A percentile compares a stretch with the other conserved stretches of the same genome.
Conservation (phyloP, 352 stramenopile genomes). For the Pythium rishiriense region DNA sequence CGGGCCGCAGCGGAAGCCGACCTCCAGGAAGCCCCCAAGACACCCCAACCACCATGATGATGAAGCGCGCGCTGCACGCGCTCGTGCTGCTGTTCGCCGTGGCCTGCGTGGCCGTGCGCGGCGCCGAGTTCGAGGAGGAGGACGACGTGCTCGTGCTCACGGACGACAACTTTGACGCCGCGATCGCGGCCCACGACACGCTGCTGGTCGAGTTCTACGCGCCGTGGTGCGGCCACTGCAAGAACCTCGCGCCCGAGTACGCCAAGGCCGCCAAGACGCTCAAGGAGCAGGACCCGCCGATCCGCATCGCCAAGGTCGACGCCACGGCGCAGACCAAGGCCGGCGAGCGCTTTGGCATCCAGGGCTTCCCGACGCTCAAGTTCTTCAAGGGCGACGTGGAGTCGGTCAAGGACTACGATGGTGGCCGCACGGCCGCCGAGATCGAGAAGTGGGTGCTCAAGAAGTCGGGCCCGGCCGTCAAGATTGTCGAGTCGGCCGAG, state of each 20-base stretch:
- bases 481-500: slow-evolving; percentile 69
- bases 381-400: slow-evolving; percentile 90
- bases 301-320: slow-evolving; percentile 86
- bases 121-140: slow-evolving; percentile 78
- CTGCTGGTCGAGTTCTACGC: slow-evolving; percentile 94
- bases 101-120: slow-evolving; percentile 40
- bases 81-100: slow-evolving; percentile 54
- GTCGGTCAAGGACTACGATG: slow-evolving; percentile 85
- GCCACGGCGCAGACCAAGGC: slow-evolving; percentile 61
- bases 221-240: slow-evolving; percentile 95
- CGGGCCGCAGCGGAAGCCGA: neutral
- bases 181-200: slow-evolving; percentile 78
- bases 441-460: slow-evolving; percentile 92
- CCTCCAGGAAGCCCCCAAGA: slow-evolving; percentile 1
- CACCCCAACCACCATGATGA: slow-evolving; percentile 44
- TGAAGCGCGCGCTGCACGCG: slow-evolving; percentile 52
- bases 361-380: slow-evolving; percentile 91
- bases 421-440: slow-evolving; percentile 80
- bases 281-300: slow-evolving; percentile 84
- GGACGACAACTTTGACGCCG: slow-evolving; percentile 91
- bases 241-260: slow-evolving; percentile 88
- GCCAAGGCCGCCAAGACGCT: slow-evolving; percentile 80
- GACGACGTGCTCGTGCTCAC: slow-evolving; percentile 91
- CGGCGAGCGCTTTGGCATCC: slow-evolving; percentile 79
- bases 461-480: slow-evolving; percentile 89